phyloP scores from a whole-genome alignment of 306 rosid genomes.

The Acacia confusa region DNA sequence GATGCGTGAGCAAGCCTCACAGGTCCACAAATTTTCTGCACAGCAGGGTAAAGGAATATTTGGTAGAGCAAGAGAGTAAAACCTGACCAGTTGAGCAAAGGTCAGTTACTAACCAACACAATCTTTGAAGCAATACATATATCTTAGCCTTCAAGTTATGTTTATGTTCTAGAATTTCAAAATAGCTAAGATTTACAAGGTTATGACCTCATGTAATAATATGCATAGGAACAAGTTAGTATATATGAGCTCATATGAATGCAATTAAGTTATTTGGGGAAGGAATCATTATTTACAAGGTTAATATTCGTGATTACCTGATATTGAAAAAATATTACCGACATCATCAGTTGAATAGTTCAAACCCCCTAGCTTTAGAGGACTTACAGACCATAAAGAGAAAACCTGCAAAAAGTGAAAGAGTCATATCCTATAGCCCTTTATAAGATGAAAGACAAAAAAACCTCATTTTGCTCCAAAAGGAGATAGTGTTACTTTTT shows the following conservation, averaged over 20 bases:
- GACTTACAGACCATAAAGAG: not conserved
- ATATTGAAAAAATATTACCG: not conserved
- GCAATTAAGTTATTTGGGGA: not conserved
- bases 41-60: conserved; percentile 44
- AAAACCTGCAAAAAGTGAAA: not conserved
- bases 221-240: not conserved
- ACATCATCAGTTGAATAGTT: not conserved
- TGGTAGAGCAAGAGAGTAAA: conserved; percentile 61
- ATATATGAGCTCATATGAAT: not conserved
- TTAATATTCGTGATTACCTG: not conserved
- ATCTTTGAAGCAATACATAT: not conserved
- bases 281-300: not conserved
- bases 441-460: not conserved
- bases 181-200: not conserved
- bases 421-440: not conserved
- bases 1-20: conserved; percentile 40
- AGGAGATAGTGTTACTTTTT: not conserved
- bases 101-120: conserved; percentile 13
- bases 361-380: not conserved
- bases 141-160: not conserved
- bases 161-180: not conserved
- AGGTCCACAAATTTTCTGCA: conserved; percentile 61
- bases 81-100: conserved; percentile 44
- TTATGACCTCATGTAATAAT: not conserved
- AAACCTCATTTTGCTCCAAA: not conserved